Evolutionary conservation across 768 basidiomycete genomes (phyloP).

Genomic region (Mycena epipterygia): DNA sequence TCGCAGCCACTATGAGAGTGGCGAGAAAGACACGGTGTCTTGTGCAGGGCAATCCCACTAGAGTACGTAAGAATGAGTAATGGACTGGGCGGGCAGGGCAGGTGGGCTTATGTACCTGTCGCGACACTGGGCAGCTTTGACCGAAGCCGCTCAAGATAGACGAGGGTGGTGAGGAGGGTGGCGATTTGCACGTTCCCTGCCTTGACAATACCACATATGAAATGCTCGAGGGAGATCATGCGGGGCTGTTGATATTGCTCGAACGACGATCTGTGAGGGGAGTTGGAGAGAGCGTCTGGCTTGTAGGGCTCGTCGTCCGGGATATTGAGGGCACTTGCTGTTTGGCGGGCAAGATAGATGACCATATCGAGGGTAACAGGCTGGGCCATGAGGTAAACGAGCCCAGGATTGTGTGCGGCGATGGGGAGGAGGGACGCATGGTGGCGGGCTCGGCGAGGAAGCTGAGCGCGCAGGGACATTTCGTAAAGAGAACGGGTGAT

Average conservation of each 20-base stretch:
- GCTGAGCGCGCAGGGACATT: constrained; percentile 37
- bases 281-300: constrained; percentile 44
- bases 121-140: constrained; percentile 85
- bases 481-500: constrained; percentile 39
- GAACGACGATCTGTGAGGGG: constrained; percentile 32
- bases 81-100: constrained; percentile 4
- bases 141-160: constrained; percentile 92
- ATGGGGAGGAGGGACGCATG: constrained; percentile 88
- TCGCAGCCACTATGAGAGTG: constrained; percentile 94
- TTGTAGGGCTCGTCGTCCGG: constrained; percentile 63
- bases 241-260: constrained; percentile 28
- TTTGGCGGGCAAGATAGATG: constrained; percentile 83
- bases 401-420: constrained; percentile 81
- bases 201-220: constrained; percentile 85
- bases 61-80: not conserved
- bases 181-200: constrained; percentile 91
- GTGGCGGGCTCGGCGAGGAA: constrained; percentile 53
- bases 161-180: constrained; percentile 90
- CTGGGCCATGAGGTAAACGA: constrained; percentile 83
- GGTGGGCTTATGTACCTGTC: constrained; percentile 77
- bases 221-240: constrained; percentile 80
- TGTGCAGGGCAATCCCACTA: constrained; percentile 86
- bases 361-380: constrained; percentile 91
- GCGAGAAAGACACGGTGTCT: constrained; percentile 97
- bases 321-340: constrained; percentile 80